phyloP scores from a whole-genome alignment of 257 asterid species.

The Craterostigma plantagineum region DNA sequence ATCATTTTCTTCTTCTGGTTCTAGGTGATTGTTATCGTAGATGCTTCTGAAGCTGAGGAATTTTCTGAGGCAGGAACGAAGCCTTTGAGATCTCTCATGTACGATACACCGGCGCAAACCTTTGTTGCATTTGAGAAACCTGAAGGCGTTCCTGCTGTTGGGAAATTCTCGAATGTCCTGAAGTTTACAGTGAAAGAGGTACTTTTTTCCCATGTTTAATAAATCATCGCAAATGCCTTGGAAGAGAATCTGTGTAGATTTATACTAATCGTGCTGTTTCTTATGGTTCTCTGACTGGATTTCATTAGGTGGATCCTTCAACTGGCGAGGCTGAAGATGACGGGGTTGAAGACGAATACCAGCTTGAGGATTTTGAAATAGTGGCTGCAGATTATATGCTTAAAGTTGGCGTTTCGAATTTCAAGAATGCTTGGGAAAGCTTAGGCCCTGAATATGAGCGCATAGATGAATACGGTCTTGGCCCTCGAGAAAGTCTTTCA shows the following conservation, averaged over 20 bases:
- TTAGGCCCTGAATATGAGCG: slow-evolving; percentile 59
- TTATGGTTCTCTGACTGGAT: not conserved
- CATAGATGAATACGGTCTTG: slow-evolving; percentile 91
- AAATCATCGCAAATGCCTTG: too few species aligned
- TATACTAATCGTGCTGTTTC: not conserved
- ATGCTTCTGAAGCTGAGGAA: slow-evolving; percentile 94
- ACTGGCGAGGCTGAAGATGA: slow-evolving; percentile 99
- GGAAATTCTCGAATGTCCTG: slow-evolving; percentile 76
- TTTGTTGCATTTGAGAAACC: slow-evolving; percentile 94
- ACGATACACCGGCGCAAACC: slow-evolving; percentile 81
- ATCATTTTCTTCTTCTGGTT: slow-evolving; percentile 6
- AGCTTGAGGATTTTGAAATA: slow-evolving; percentile 89
- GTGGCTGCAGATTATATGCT: slow-evolving; percentile 83
- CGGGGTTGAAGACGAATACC: slow-evolving; percentile 96
- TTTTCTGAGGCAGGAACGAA: slow-evolving; percentile 76
- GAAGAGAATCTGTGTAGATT: not conserved
- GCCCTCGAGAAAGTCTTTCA: slow-evolving; percentile 70
- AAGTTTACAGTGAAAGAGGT: slow-evolving; percentile 93
- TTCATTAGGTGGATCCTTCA: slow-evolving; percentile 67
- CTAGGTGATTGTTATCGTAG: slow-evolving; percentile 85
- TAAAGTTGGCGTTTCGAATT: slow-evolving; percentile 87
- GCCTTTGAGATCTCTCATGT: slow-evolving; percentile 72
- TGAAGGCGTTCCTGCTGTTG: slow-evolving; percentile 75
- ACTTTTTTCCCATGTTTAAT: slow-evolving; percentile 4
- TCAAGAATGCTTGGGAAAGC: slow-evolving; percentile 95